A percentile compares a stretch with the other conserved stretches of the same genome.
Evolutionary conservation across 352 stramenopile genomes (phyloP).

Genomic region (Globisporangium lucens): DNA sequence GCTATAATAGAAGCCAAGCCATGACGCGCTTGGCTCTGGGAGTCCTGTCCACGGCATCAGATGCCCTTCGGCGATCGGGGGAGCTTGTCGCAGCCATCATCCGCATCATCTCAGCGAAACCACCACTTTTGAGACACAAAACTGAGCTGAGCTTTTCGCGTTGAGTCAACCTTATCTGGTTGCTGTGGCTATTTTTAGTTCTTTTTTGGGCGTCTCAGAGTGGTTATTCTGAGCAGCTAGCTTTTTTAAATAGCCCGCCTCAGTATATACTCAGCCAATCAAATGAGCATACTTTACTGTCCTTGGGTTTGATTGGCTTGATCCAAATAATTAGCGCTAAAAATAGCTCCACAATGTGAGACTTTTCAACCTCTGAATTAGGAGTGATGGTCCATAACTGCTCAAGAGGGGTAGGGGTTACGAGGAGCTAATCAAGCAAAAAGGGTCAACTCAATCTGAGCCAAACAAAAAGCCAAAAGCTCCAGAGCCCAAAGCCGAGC

Average conservation of each 20-base stretch:
- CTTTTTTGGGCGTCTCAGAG: not conserved
- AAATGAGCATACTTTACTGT: not conserved
- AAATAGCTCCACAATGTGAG: not conserved
- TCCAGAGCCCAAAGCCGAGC: not conserved
- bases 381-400: constrained; percentile 4
- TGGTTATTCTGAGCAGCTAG: not conserved
- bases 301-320: not conserved
- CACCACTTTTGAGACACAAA: too few species aligned
- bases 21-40: too few species aligned
- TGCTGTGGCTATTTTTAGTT: not conserved
- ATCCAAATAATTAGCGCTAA: not conserved
- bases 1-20: not conserved
- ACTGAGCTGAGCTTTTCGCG: too few species aligned
- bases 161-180: not conserved
- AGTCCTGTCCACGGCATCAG: too few species aligned
- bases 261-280: not conserved
- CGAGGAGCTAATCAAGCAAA: constrained; percentile 1
- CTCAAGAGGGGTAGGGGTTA: not conserved
- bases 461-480: not conserved
- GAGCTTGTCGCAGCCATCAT: too few species aligned
- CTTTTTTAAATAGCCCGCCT: not conserved
- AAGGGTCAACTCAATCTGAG: not conserved
- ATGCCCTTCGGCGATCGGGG: too few species aligned
- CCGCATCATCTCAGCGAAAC: too few species aligned
- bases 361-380: not conserved